Percentiles rank a stretch among this genome's conserved stretches.
phyloP scores from a whole-genome alignment of 805 yeast species.

The Saturnispora sekii region DNA sequence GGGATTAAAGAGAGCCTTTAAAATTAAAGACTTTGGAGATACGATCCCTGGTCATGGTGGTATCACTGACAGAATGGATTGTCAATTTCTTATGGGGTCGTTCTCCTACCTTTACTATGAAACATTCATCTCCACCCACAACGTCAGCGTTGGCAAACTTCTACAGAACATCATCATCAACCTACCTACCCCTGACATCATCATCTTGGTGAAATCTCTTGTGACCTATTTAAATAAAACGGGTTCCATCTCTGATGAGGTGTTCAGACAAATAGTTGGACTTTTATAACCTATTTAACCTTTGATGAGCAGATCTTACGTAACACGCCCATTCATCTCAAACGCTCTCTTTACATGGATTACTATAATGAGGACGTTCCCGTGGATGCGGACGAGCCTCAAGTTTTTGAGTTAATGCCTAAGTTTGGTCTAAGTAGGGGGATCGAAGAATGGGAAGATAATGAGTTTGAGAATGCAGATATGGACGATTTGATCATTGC shows the following conservation, averaged over 20 bases:
- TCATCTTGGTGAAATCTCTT: conserved; percentile 51
- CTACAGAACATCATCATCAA: conserved; percentile 69
- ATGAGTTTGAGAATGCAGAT: neutral
- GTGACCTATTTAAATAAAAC: conserved; percentile 41
- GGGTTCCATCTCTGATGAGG: conserved; percentile 31
- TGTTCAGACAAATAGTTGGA: conserved; percentile 24
- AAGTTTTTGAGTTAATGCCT: conserved; percentile 17
- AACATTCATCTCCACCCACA: conserved; percentile 71
- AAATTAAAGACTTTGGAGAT: conserved; percentile 95
- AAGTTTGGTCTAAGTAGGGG: neutral
- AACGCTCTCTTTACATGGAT: conserved; percentile 7
- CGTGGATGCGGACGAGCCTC: conserved; percentile 13
- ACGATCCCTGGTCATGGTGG: conserved; percentile 99
- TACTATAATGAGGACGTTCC: conserved; percentile 22
- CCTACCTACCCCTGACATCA: conserved; percentile 53
- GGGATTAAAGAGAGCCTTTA: conserved; percentile 94
- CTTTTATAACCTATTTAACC: conserved; percentile 1
- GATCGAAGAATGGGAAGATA: conserved; percentile 7
- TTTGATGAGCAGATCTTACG: neutral
- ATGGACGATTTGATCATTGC: conserved; percentile 1
- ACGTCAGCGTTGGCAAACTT: conserved; percentile 63
- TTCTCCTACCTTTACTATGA: conserved; percentile 88
- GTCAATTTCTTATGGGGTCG: conserved; percentile 97
- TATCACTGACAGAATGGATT: conserved; percentile 92
- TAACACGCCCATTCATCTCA: no score